Evolutionary conservation across 2,329 filamentous ascomycete species (phyloP).

Genomic region (Lasiodiplodia theobromae): DNA sequence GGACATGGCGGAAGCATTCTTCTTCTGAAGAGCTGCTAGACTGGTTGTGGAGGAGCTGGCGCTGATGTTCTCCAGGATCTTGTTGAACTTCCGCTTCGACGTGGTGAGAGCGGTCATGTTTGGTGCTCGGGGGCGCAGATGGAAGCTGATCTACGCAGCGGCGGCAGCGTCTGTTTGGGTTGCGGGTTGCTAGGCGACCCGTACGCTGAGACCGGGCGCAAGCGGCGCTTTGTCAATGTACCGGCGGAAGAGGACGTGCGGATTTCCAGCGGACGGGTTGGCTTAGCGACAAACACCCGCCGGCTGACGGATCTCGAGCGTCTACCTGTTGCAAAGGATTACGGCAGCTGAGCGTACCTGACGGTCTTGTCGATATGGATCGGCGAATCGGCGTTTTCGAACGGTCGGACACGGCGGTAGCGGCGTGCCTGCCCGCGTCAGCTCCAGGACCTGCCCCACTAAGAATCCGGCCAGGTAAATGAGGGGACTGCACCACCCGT

Average conservation of each 20-base stretch:
- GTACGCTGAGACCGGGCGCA: constrained; percentile 11
- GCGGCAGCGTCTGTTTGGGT: constrained; percentile 19
- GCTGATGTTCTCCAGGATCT: constrained; percentile 68
- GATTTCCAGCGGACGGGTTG: background rate
- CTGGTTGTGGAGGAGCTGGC: constrained; percentile 58
- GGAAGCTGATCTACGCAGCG: constrained; percentile 24
- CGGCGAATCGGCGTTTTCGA: constrained; percentile 29
- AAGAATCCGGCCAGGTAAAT: constrained; percentile 28
- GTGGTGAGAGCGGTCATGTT: constrained; percentile 67
- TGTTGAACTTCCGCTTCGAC: constrained; percentile 85
- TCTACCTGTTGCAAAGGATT: background rate
- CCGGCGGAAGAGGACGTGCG: constrained; percentile 3
- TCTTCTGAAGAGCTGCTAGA: constrained; percentile 47
- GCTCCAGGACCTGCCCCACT: constrained; percentile 29
- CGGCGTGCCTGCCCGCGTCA: constrained; percentile 20
- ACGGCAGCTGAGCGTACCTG: background rate
- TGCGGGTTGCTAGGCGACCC: constrained; percentile 28
- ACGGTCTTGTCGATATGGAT: constrained; percentile 15
- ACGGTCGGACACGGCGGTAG: background rate
- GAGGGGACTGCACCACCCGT: constrained; percentile 25
- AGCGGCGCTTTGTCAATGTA: constrained; percentile 23
- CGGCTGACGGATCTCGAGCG: background rate
- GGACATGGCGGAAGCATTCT: constrained; percentile 43
- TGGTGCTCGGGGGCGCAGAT: constrained; percentile 5
- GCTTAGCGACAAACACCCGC: background rate